These are phyloP conservation scores for Alternaria sp. DNA, from an alignment of 2,329 filamentous ascomycete genomes.

Conservation along the genomic window DNA sequence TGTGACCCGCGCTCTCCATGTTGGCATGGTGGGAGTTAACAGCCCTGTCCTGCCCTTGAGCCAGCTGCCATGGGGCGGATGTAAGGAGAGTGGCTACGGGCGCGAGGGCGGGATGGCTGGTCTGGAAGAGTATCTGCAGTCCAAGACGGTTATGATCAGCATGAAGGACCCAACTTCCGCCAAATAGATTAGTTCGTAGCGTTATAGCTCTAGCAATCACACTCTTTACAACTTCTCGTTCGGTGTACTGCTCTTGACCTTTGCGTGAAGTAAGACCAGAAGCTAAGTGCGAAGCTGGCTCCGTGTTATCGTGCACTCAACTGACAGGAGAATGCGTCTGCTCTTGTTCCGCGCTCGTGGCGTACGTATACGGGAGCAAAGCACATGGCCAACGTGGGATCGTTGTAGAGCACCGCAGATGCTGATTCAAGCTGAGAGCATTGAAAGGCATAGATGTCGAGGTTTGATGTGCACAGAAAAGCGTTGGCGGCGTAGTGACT, in stretches of 20 bases:
- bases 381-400: background rate
- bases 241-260: background rate
- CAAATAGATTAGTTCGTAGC: background rate
- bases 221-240: background rate
- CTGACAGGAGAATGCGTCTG: background rate
- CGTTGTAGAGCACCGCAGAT: background rate
- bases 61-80: slow-evolving; percentile 3
- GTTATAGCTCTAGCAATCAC: background rate
- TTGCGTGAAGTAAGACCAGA: background rate
- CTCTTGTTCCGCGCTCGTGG: background rate
- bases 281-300: background rate
- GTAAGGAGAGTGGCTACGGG: slow-evolving; percentile 2
- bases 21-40: slow-evolving; percentile 29
- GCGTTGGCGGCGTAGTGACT: background rate
- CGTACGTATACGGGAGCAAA: background rate
- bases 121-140: background rate
- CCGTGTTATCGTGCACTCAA: background rate
- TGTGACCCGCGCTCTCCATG: slow-evolving; percentile 24
- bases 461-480: background rate
- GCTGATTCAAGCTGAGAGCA: background rate
- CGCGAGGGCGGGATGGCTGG: background rate
- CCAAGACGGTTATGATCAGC: slow-evolving; percentile 3
- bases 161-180: background rate
- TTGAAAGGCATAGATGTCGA: background rate
- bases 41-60: background rate